phyloP scores from a whole-genome alignment of 108 stramenopile genomes.

The Nitzschia palea region DNA sequence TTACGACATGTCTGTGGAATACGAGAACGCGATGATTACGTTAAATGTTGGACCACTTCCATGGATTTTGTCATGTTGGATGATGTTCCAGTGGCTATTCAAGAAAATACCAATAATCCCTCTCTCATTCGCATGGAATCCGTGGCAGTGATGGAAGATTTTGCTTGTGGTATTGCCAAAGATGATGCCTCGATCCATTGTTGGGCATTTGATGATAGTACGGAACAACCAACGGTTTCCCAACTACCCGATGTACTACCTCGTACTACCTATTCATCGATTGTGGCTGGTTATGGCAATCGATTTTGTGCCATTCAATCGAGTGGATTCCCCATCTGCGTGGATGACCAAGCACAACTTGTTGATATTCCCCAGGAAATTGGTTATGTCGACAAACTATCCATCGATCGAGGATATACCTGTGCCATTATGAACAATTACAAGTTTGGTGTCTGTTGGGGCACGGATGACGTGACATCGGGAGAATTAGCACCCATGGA shows the following conservation, averaged over 20 bases:
- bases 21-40: background rate
- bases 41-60: background rate
- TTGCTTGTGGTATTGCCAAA: background rate
- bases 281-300: background rate
- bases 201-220: background rate
- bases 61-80: background rate
- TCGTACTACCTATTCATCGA: background rate
- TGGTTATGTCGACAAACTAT: background rate
- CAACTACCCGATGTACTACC: background rate
- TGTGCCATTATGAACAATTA: background rate
- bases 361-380: background rate
- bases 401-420: background rate
- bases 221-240: background rate
- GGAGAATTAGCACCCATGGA: background rate
- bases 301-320: conserved; percentile 1
- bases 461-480: background rate
- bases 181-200: background rate
- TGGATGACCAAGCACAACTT: background rate
- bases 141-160: conserved; percentile 16
- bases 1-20: background rate
- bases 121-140: background rate
- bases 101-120: background rate
- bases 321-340: background rate
- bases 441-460: conserved; percentile 1
- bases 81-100: background rate